Conservation (phyloP, 2,329 filamentous ascomycete species). For the Talaromyces atroroseus region DNA sequence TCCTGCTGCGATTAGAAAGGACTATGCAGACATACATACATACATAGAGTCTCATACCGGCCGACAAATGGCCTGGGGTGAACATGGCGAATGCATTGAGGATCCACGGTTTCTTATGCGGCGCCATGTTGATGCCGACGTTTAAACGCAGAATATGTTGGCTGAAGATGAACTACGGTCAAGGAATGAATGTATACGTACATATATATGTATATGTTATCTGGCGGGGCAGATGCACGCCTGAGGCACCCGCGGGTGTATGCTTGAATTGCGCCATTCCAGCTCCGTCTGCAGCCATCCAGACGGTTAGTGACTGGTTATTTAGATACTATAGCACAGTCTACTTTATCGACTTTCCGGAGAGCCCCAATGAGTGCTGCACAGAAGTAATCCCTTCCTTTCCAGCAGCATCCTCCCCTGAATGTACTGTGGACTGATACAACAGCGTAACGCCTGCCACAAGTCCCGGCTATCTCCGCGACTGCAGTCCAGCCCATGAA, state of each 20-base stretch:
- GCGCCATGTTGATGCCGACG: constrained; percentile 10
- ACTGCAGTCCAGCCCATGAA: constrained; percentile 18
- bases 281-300: constrained; percentile 7
- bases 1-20: not conserved
- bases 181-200: no score
- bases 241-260: not conserved
- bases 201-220: not conserved
- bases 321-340: no score
- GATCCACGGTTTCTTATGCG: constrained; percentile 5
- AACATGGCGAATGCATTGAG: constrained; percentile 48
- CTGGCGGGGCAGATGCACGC: not conserved
- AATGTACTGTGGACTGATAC: not conserved
- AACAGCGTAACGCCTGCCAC: constrained; percentile 6
- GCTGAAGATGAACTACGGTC: no score
- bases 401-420: not conserved
- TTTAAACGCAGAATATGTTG: no score
- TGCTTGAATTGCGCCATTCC: constrained; percentile 9
- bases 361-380: not conserved
- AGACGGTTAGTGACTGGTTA: no score
- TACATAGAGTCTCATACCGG: constrained; percentile 14
- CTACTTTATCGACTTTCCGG: not conserved
- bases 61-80: constrained; percentile 42
- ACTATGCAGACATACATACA: not conserved
- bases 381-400: not conserved
- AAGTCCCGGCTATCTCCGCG: constrained; percentile 16